phyloP scores from a whole-genome alignment of 177 flowering plant species.

The Telopea speciosissima region DNA sequence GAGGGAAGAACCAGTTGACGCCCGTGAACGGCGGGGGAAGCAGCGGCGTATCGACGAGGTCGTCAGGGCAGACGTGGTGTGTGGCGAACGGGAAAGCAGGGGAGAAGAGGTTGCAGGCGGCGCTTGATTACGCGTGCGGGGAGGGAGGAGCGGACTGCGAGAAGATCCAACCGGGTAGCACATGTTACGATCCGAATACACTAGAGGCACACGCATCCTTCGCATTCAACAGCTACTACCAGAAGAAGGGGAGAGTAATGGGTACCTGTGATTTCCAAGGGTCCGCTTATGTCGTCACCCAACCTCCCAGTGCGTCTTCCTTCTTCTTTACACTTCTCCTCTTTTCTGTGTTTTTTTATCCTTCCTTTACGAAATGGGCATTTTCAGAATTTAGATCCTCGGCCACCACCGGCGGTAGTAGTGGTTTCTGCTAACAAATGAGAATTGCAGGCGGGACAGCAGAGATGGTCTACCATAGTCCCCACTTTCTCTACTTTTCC shows the following conservation, averaged over 20 bases:
- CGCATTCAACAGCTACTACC: slow-evolving; percentile 68
- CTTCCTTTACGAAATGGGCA: no score
- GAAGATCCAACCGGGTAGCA: slow-evolving; percentile 57
- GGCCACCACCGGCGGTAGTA: no score
- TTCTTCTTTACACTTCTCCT: background rate
- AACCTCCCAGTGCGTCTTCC: slow-evolving; percentile 46
- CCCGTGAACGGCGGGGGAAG: slow-evolving; percentile 5
- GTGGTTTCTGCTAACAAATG: no score
- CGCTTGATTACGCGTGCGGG: slow-evolving; percentile 83
- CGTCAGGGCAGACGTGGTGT: slow-evolving; percentile 56
- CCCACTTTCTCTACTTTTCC: no score
- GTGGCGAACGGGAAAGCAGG: slow-evolving; percentile 46
- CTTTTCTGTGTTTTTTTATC: no score
- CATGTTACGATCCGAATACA: slow-evolving; percentile 60
- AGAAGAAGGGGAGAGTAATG: slow-evolving; percentile 37
- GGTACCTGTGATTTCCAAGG: slow-evolving; percentile 59
- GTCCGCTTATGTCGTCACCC: slow-evolving; percentile 55
- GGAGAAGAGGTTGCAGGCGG: slow-evolving; percentile 56
- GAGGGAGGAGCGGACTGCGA: slow-evolving; percentile 86
- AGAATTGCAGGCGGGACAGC: no score
- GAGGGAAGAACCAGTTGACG: background rate
- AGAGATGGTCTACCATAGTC: no score
- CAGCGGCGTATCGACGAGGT: slow-evolving; percentile 16
- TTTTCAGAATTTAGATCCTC: no score
- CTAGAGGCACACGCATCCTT: slow-evolving; percentile 63